Evolutionary conservation across 2,329 filamentous ascomycete species (phyloP), one percentile per base, ranked within the genome.

Genomic region (Colletotrichum godetiae): DNA sequence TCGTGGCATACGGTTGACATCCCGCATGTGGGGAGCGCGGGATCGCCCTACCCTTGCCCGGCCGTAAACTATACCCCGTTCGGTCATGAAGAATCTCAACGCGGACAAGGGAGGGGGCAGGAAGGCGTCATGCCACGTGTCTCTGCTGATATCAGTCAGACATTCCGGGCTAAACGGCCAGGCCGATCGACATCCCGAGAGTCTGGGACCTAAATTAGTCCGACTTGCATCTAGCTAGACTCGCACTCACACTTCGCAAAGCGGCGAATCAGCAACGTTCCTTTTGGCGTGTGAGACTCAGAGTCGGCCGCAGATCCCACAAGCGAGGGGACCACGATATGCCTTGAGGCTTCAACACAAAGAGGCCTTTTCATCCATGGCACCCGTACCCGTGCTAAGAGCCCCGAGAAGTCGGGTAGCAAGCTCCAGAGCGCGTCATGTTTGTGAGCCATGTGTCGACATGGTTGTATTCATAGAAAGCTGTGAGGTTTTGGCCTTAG

Each of bases 181-280:
- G 24, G n/a, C 63, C 63, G 68, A 67, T 49, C 24, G n/a, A 49
- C 56, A 56, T 67, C 68, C 68, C 68, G 68, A 35, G 27, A 57
- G 29, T 59, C 11, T 35, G 68, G 68, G 56, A 60, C 63, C 55
- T 57, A 61, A 10, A 35, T 42, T 67, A 67, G 56, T 13, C 35
- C 22, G 12, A 4, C 5, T 49, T 15, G n/a, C 15, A 57, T 61
- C 8, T 4, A 22, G 68, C 24, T 27, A 56, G 60, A 33, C 46
- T 61, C 63, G 63, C 33, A 71, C 22, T 67, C 33, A 22, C 29
- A 46, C 10, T 46, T 70, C 37, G 62, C 22, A 35, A 67, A 24
- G 15, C 10, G 35, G 19, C 63, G 55, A 71, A 71, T 67, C 27
- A 61, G 24, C 59, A 49, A n/a, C 19, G 42, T 6, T 8, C 19